Evolutionary conservation across 495 filamentous ascomycete species (phyloP).

Genomic region (Penicillium manginii): DNA sequence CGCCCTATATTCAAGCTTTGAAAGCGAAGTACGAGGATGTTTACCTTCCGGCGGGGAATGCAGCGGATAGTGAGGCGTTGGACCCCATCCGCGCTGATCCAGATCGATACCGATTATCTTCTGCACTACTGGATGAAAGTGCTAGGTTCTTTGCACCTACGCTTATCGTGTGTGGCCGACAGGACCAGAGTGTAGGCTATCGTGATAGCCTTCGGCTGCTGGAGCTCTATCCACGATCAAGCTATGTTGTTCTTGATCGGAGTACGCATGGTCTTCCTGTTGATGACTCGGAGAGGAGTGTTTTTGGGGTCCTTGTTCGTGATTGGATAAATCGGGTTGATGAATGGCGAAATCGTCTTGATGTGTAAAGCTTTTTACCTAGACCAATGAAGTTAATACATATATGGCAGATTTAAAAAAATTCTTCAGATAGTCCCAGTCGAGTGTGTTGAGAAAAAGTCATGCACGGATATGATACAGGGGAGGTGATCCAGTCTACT

Average conservation of each 20-base stretch:
- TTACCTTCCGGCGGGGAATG: conserved; percentile 25
- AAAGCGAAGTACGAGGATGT: conserved; percentile 29
- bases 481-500: too few relatives aligned
- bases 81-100: conserved; percentile 34
- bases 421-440: too few relatives aligned
- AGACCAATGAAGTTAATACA: too few relatives aligned
- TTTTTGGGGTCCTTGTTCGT: conserved; percentile 38
- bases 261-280: conserved; percentile 37
- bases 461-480: too few relatives aligned
- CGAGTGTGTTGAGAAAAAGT: too few relatives aligned
- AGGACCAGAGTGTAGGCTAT: conserved; percentile 35
- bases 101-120: conserved; percentile 31
- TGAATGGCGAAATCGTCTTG: too few relatives aligned
- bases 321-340: conserved; percentile 31
- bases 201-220: conserved; percentile 37
- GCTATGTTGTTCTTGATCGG: conserved; percentile 35
- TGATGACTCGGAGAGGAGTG: conserved; percentile 27
- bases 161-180: conserved; percentile 34
- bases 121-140: conserved; percentile 20
- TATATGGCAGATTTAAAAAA: too few relatives aligned
- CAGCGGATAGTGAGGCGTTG: conserved; percentile 28
- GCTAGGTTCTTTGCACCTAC: conserved; percentile 35
- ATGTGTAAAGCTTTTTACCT: too few relatives aligned
- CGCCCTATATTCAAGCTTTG: conserved; percentile 28
- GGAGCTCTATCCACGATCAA: conserved; percentile 38